phyloP scores from a whole-genome alignment of 495 filamentous ascomycete species.

The Lophium mytilinum region DNA sequence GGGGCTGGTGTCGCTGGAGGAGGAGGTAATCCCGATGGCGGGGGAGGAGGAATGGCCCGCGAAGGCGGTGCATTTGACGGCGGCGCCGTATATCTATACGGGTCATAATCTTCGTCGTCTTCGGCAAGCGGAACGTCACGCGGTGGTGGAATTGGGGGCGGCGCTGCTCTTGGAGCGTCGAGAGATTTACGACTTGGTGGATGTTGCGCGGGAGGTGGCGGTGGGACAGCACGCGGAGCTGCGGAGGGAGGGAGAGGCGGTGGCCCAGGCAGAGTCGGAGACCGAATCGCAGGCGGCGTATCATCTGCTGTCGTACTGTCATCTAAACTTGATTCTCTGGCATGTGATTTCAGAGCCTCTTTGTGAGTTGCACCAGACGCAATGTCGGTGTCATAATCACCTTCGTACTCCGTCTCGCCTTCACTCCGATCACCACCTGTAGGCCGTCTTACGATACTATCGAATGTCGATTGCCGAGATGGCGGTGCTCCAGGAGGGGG shows the following conservation, averaged over 20 bases:
- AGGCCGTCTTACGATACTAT: slow-evolving; percentile 38
- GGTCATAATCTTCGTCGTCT: slow-evolving; percentile 35
- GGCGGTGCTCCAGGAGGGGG: slow-evolving; percentile 49
- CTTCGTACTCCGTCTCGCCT: slow-evolving; percentile 90
- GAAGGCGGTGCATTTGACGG: slow-evolving; percentile 16
- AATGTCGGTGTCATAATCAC: slow-evolving; percentile 97
- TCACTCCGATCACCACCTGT: slow-evolving; percentile 60
- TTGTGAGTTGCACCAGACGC: slow-evolving; percentile 81
- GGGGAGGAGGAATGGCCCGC: slow-evolving; percentile 9
- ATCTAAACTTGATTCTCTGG: slow-evolving; percentile 64
- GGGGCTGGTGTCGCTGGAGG: slow-evolving; percentile 11
- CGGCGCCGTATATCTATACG: slow-evolving; percentile 28
- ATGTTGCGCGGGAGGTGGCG: slow-evolving; percentile 28
- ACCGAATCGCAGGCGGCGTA: slow-evolving; percentile 32
- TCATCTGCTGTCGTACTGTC: slow-evolving; percentile 49
- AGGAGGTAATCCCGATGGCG: slow-evolving; percentile 12
- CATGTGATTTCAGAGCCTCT: slow-evolving; percentile 81
- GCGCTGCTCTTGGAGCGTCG: slow-evolving; percentile 31
- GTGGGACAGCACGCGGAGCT: slow-evolving; percentile 29
- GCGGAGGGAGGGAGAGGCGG: slow-evolving; percentile 11
- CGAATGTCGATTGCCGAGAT: slow-evolving; percentile 54
- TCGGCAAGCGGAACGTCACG: not conserved
- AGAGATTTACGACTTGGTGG: slow-evolving; percentile 28
- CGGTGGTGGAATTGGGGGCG: slow-evolving; percentile 25
- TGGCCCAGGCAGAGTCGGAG: slow-evolving; percentile 17